These are phyloP conservation scores for Blastobotrys ciferrii DNA, from an alignment of 1,139 yeast species.

Conservation along the genomic window DNA sequence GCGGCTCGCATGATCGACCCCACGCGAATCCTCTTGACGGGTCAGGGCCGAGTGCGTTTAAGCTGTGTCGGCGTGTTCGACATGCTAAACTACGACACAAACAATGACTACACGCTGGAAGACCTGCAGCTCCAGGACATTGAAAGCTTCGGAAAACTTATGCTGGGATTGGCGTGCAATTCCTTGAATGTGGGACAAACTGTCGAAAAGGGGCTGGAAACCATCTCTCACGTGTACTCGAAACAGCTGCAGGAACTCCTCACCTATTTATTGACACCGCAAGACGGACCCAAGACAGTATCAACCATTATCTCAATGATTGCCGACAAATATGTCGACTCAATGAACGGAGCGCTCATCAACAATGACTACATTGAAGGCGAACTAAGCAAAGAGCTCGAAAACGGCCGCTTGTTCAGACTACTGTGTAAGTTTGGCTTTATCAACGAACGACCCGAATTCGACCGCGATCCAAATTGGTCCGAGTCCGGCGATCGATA, in stretches of 20 bases:
- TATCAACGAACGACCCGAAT: constrained; percentile 73
- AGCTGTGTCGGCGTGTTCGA: constrained; percentile 73
- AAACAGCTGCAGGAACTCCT: constrained; percentile 24
- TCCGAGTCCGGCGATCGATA: constrained; percentile 74
- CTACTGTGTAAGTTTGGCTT: constrained; percentile 77
- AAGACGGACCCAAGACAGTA: constrained; percentile 12
- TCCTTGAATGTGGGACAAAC: constrained; percentile 28
- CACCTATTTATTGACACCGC: constrained; percentile 9
- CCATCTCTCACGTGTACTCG: constrained; percentile 13
- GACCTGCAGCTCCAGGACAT: constrained; percentile 55
- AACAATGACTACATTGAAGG: constrained; percentile 65
- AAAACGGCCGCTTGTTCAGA: constrained; percentile 84
- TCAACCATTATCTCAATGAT: constrained; percentile 22
- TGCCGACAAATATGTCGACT: constrained; percentile 28
- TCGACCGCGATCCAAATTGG: constrained; percentile 57
- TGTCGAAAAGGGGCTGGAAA: constrained; percentile 14
- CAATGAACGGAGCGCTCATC: constrained; percentile 51
- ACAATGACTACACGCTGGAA: constrained; percentile 28
- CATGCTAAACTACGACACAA: constrained; percentile 49
- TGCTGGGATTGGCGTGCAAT: constrained; percentile 53
- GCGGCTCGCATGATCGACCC: constrained; percentile 64
- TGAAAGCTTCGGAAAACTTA: constrained; percentile 52
- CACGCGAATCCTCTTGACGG: constrained; percentile 69
- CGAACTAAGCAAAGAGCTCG: constrained; percentile 69
- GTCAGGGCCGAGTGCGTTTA: constrained; percentile 66